Evolutionary conservation across 1,284 basidiomycete genomes (phyloP), one percentile per base, ranked within the genome.

Genomic region (Spongispora temasekensis): DNA sequence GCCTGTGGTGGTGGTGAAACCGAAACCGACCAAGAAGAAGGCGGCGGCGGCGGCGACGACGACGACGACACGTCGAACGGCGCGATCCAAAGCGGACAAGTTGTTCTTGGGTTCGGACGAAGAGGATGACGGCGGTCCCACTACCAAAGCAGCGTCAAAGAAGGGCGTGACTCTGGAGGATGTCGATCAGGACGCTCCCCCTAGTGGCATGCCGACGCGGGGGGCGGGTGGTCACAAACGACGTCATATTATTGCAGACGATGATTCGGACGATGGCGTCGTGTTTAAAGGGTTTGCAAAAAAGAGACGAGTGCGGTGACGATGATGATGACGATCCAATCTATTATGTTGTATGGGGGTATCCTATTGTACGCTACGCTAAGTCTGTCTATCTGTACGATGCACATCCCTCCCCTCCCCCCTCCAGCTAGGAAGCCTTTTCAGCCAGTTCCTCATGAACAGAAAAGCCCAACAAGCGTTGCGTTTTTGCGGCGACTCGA

Each of bases 401-500:
- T n/a, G n/a, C n/a, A n/a, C n/a, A n/a, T n/a, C n/a, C n/a, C n/a
- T n/a, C n/a, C n/a, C n/a, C n/a, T n/a, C n/a, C n/a, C n/a, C n/a
- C n/a, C n/a, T n/a, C n/a, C 44, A 17, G 23, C 54, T 57, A 69
- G 13, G n/a, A 37, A 2, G 57, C 13, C 37, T 31, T 61, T 31
- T 59, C 34, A 54, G 62, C 76, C 60, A 93, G 69, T 74, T 90
- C 89, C 53, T 88, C 83, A 64, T 94, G 87, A 64, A 96, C 86
- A 40, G 93, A 89, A 78, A 97, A 97, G 21, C 89, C 88, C 10
- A 96, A 83, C 64, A 95, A 77, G 65, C 95, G 79, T 73, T 97
- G 95, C 25, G 90, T 93, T 78, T 97, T 97, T 5, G 92, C 88
- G 15, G 95, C 94, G 60, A 92, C 89, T 59, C 95, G 81, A n/a